These are phyloP conservation scores for Fragaria vesca DNA, from an alignment of 306 rosid species.

Conservation along the genomic window DNA sequence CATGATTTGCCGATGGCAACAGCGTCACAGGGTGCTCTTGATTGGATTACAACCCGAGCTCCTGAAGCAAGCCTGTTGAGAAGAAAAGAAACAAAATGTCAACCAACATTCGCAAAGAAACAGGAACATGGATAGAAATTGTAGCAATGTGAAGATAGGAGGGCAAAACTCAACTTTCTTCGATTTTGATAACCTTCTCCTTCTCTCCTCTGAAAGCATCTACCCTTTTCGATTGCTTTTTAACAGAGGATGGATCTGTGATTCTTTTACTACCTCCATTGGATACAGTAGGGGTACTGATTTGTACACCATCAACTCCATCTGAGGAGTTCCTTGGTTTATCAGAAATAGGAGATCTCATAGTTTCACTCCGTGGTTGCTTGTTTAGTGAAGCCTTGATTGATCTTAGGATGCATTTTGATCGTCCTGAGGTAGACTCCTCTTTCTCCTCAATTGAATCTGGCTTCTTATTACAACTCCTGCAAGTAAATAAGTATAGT, in stretches of 20 bases:
- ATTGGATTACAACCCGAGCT: constrained; percentile 89
- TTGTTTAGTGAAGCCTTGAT: constrained; percentile 73
- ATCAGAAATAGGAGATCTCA: constrained; percentile 61
- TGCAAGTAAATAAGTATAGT: constrained; percentile 32
- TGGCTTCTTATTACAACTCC: constrained; percentile 49
- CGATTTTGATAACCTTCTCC: constrained; percentile 71
- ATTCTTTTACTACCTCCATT: constrained; percentile 53
- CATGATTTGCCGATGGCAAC: constrained; percentile 35
- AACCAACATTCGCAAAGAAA: constrained; percentile 26
- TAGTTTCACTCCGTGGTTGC: constrained; percentile 66
- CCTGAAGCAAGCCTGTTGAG: constrained; percentile 93
- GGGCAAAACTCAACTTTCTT: constrained; percentile 83
- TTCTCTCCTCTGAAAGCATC: constrained; percentile 62
- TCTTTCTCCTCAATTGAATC: constrained; percentile 49
- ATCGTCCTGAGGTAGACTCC: constrained; percentile 59
- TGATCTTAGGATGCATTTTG: constrained; percentile 82
- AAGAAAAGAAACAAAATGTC: constrained; percentile 37
- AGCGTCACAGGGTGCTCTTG: constrained; percentile 43
- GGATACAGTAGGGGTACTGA: constrained; percentile 41
- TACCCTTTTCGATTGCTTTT: constrained; percentile 45
- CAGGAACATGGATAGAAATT: constrained; percentile 6
- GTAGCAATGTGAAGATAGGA: constrained; percentile 18
- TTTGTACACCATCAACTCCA: constrained; percentile 37
- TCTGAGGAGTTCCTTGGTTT: constrained; percentile 71
- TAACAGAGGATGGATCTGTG: constrained; percentile 41